phyloP scores from a whole-genome alignment of 495 filamentous ascomycete genomes.

The Penicillium angulare region DNA sequence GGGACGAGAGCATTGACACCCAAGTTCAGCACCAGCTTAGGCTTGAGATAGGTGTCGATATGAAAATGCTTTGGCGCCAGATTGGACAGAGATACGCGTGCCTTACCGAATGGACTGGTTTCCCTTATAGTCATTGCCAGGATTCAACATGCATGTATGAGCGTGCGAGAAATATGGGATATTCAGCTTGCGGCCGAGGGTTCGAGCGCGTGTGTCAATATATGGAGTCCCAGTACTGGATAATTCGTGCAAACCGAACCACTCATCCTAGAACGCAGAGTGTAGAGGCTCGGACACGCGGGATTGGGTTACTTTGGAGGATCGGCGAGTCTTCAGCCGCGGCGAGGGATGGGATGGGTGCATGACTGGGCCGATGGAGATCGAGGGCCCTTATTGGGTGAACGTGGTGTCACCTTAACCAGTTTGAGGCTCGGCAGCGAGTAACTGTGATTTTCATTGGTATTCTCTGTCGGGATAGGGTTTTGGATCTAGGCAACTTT shows the following conservation, averaged over 20 bases:
- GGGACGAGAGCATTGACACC: slow-evolving; percentile 15
- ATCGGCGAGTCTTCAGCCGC: slow-evolving; percentile 28
- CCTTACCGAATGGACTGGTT: slow-evolving; percentile 35
- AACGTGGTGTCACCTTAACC: background rate
- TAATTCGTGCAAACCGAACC: slow-evolving; percentile 37
- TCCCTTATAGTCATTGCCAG: slow-evolving; percentile 19
- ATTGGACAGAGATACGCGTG: slow-evolving; percentile 31
- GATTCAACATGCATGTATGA: slow-evolving; percentile 28
- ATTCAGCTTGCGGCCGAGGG: slow-evolving; percentile 4
- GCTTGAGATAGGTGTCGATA: slow-evolving; percentile 19
- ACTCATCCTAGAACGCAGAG: slow-evolving; percentile 33
- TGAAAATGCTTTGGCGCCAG: too few species aligned
- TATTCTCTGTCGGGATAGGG: too few species aligned
- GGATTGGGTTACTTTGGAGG: slow-evolving; percentile 20
- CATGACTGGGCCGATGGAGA: slow-evolving; percentile 30
- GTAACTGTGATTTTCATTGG: too few species aligned
- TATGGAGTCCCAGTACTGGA: slow-evolving; percentile 36
- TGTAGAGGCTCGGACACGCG: slow-evolving; percentile 28
- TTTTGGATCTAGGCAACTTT: too few species aligned
- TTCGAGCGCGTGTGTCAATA: slow-evolving; percentile 15
- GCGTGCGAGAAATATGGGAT: slow-evolving; percentile 3
- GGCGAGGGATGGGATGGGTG: slow-evolving; percentile 39
- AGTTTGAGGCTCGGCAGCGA: background rate
- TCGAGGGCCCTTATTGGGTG: background rate
- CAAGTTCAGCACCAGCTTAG: slow-evolving; percentile 25